Evolutionary conservation across 176 grass and related monocot species (phyloP).

Genomic region (Saccharum spontaneum): DNA sequence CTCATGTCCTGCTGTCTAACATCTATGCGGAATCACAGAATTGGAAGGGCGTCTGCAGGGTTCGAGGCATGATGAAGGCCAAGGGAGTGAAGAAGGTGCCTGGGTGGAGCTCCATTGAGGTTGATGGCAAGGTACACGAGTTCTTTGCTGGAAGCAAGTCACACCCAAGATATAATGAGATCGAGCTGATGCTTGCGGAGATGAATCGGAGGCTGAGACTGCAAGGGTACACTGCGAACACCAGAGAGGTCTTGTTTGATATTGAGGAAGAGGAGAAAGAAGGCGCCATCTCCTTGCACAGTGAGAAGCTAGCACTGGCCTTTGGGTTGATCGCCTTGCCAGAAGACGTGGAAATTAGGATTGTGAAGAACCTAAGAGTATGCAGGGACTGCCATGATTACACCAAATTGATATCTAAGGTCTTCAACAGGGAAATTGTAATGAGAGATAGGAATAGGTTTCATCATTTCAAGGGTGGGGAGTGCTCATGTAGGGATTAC

Average conservation of each 20-base stretch:
- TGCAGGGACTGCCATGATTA: conserved; percentile 74
- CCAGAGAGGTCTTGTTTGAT: conserved; percentile 65
- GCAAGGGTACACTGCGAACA: conserved; percentile 56
- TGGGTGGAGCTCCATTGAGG: conserved; percentile 66
- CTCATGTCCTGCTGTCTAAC: conserved; percentile 74
- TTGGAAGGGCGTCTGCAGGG: conserved; percentile 57
- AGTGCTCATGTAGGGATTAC: conserved; percentile 70
- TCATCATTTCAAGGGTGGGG: conserved; percentile 86
- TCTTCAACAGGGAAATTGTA: conserved; percentile 67
- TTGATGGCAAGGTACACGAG: conserved; percentile 54
- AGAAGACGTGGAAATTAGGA: conserved; percentile 50
- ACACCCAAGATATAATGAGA: conserved; percentile 58
- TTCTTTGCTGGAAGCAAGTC: conserved; percentile 60
- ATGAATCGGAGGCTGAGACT: conserved; percentile 52
- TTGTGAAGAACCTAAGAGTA: conserved; percentile 77
- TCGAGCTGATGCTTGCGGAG: conserved; percentile 64
- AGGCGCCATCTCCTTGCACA: conserved; percentile 60
- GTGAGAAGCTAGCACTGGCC: conserved; percentile 70
- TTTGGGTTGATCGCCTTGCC: conserved; percentile 52
- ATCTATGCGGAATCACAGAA: conserved; percentile 63
- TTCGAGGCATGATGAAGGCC: conserved; percentile 64
- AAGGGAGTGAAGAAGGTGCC: conserved; percentile 69
- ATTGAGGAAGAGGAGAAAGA: conserved; percentile 94
- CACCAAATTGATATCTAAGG: conserved; percentile 70
- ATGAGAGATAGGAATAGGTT: conserved; percentile 84